Evolutionary conservation across 371 early-diverging fungal species (phyloP).

Genomic region (Catenaria anguillulae): DNA sequence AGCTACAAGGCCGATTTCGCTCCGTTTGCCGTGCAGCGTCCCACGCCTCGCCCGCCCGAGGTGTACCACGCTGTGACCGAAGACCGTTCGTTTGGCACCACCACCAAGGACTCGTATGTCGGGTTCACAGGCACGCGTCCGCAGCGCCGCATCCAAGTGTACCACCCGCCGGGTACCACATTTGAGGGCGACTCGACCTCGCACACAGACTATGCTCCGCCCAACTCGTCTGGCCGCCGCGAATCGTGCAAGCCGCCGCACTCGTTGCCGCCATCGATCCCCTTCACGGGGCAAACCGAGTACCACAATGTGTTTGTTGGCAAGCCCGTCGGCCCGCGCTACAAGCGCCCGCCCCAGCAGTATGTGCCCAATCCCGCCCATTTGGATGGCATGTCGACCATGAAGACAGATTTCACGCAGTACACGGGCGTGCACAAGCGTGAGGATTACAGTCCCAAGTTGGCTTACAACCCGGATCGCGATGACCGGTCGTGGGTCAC

Average conservation of each 20-base stretch:
- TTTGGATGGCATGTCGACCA: not conserved
- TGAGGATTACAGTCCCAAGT: not conserved
- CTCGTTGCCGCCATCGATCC: too few species aligned
- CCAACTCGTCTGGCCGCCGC: not conserved
- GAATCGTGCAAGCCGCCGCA: not conserved
- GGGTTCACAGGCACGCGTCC: not conserved
- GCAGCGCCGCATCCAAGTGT: not conserved
- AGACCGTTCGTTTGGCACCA: not conserved
- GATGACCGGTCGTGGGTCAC: constrained; percentile 1
- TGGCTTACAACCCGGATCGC: not conserved
- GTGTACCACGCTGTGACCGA: not conserved
- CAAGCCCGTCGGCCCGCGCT: not conserved
- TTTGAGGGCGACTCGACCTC: constrained; percentile 2
- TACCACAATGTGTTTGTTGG: not conserved
- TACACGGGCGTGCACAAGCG: not conserved
- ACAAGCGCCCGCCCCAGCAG: not conserved
- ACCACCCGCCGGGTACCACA: not conserved
- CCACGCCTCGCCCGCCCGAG: not conserved
- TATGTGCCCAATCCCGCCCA: not conserved
- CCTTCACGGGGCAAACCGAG: not conserved
- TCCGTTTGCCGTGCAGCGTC: not conserved
- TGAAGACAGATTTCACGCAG: not conserved
- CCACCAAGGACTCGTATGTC: not conserved
- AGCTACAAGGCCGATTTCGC: not conserved
- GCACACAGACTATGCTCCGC: not conserved